These are phyloP conservation scores for Fusarium sp. DNA, from an alignment of 2,329 filamentous ascomycete species.

Conservation along the genomic window DNA sequence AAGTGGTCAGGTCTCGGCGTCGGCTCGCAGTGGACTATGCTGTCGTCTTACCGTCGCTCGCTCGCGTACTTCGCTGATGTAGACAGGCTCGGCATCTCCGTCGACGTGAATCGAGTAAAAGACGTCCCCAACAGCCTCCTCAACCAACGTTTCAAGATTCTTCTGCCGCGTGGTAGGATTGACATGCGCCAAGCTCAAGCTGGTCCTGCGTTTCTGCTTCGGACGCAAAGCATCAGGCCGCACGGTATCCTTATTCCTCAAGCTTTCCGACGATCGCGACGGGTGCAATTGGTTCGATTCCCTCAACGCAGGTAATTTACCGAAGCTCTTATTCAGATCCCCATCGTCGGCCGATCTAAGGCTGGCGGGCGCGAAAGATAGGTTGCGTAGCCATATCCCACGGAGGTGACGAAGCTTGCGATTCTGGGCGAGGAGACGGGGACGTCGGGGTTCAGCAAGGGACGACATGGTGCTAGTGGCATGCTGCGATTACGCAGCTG, in stretches of 20 bases:
- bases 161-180: slow-evolving; percentile 69
- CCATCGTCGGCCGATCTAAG: slow-evolving; percentile 81
- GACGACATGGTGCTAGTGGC: slow-evolving; percentile 46
- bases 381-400: slow-evolving; percentile 86
- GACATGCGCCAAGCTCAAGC: slow-evolving; percentile 58
- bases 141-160: slow-evolving; percentile 77
- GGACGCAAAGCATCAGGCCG: slow-evolving; percentile 52
- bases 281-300: slow-evolving; percentile 61
- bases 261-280: slow-evolving; percentile 63
- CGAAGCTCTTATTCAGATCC: slow-evolving; percentile 73
- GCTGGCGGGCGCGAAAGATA: slow-evolving; percentile 70
- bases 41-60: slow-evolving; percentile 69
- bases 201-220: slow-evolving; percentile 55
- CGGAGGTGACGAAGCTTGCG: slow-evolving; percentile 88
- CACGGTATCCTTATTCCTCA: slow-evolving; percentile 49
- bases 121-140: slow-evolving; percentile 79
- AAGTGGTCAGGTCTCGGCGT: slow-evolving; percentile 5
- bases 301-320: slow-evolving; percentile 67
- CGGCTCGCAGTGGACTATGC: neutral
- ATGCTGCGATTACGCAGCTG: slow-evolving; percentile 37
- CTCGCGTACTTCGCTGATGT: slow-evolving; percentile 83
- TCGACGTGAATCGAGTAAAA: slow-evolving; percentile 87
- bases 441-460: slow-evolving; percentile 53
- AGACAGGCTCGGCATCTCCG: slow-evolving; percentile 75
- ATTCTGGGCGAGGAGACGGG: slow-evolving; percentile 74